A percentile compares a stretch with the other conserved stretches of the same genome.
phyloP scores from a whole-genome alignment of 768 basidiomycete genomes.

The Podaxis sp. region DNA sequence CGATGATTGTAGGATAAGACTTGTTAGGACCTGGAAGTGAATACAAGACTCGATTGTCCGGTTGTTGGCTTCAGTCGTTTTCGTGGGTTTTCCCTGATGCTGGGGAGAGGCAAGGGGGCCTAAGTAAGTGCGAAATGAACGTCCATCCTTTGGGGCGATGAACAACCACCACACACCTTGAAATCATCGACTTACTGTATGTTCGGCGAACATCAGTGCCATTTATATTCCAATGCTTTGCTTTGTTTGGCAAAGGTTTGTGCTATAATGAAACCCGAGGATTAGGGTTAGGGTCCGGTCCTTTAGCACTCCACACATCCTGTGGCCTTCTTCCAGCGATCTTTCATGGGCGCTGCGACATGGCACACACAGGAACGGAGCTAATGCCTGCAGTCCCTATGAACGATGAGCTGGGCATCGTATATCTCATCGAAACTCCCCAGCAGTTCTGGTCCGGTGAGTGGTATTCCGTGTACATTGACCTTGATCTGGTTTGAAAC shows the following conservation, averaged over 20 bases:
- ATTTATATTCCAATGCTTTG: background rate
- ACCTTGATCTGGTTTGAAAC: conserved; percentile 8
- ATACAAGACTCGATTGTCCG: too few species aligned
- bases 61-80: too few species aligned
- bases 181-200: too few species aligned
- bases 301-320: background rate
- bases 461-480: conserved; percentile 23
- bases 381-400: conserved; percentile 36
- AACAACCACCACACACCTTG: too few species aligned
- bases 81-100: too few species aligned
- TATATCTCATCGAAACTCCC: conserved; percentile 78
- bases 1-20: too few species aligned
- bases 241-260: background rate
- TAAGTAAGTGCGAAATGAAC: too few species aligned
- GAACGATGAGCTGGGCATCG: conserved; percentile 75
- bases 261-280: background rate
- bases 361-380: conserved; percentile 27
- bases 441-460: conserved; percentile 91
- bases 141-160: too few species aligned
- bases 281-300: background rate
- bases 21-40: too few species aligned
- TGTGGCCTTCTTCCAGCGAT: background rate
- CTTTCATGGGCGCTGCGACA: conserved; percentile 26
- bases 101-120: too few species aligned
- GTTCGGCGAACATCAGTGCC: too few species aligned